Percentiles rank a stretch among this genome's conserved stretches.
phyloP scores from a whole-genome alignment of 2,329 filamentous ascomycete species.

The Colletotrichum tanaceti region DNA sequence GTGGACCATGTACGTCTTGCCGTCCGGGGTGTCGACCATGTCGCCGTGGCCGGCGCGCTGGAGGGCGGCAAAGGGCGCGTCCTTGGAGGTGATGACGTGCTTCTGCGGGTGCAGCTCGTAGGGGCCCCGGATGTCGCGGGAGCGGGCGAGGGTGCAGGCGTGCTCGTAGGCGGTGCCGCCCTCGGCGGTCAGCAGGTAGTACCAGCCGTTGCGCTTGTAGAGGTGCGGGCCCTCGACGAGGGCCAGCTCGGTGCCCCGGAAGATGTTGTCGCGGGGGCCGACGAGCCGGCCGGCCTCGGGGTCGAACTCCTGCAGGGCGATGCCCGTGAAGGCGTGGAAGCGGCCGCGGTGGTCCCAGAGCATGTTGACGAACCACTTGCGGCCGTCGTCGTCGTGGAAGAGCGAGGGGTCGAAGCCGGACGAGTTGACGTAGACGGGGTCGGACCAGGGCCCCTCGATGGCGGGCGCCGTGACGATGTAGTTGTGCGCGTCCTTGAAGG shows the following conservation, averaged over 20 bases:
- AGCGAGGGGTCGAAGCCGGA: constrained; percentile 72
- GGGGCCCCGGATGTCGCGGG: constrained; percentile 66
- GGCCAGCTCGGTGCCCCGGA: constrained; percentile 64
- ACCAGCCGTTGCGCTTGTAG: constrained; percentile 68
- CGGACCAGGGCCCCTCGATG: constrained; percentile 71
- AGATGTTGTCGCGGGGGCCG: constrained; percentile 67
- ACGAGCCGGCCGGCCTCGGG: constrained; percentile 60
- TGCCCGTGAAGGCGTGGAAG: constrained; percentile 64
- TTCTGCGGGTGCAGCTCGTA: constrained; percentile 71
- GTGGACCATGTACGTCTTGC: constrained; percentile 65
- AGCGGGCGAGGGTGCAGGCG: constrained; percentile 68
- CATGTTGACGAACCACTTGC: constrained; percentile 70
- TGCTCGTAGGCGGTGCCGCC: constrained; percentile 72
- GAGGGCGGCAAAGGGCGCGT: constrained; percentile 60
- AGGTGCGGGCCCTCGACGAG: constrained; percentile 69
- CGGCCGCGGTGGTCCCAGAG: constrained; percentile 64
- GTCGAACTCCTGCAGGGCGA: constrained; percentile 69
- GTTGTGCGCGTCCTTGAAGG: constrained; percentile 73
- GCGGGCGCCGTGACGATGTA: constrained; percentile 67
- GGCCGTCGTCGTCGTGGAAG: constrained; percentile 68
- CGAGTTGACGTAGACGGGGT: constrained; percentile 69
- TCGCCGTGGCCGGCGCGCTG: constrained; percentile 67
- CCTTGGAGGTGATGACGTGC: constrained; percentile 66
- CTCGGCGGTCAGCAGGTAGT: constrained; percentile 70
- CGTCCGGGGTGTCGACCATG: constrained; percentile 65